Base-by-base conservation (phyloP, 345 rosid genomes). In the Triadica sebifera region DNA sequence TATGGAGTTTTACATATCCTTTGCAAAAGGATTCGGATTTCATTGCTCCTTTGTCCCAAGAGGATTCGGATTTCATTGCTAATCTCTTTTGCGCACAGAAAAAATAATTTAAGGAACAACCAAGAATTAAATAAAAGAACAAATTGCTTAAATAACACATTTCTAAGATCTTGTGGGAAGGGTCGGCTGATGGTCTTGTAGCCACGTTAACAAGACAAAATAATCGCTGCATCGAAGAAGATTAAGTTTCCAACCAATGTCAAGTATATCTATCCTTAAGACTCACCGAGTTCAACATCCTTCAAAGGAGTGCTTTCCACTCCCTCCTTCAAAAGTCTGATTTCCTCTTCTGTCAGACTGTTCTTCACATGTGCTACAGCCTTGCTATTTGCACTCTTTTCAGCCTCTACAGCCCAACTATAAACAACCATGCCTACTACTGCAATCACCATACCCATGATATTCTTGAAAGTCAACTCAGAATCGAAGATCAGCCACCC, bases 401-500 rank as follows among this genome's bases (percentile, higher is more conserved):
- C 97, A 12, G 80, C 65, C 83, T 94, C 98, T 24, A 92, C 86
- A 1, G 98, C 98, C 97, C 98, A 94, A 67, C 98, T 92, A 65
- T 94, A 94, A 22, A 92, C 88, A 37, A 94, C 78, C 98, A 94
- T 94, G 59, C 97, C 98, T 7, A 86, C 77, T 8, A 94, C 77
- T 9, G 97, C 97, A 37, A 92, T 68, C 25, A 81, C 55, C 95
- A 94, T 94, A 55, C 98, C 98, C 58, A 85, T 82, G 49, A 94
- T 89, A 85, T 89, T 94, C 83, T 94, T 92, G 78, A 94, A 78
- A 24, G 91, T 92, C 81, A 94, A 74, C 79, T 78, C 89, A 0
- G 98, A 94, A 77, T 94, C 97, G 47, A 94, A 94, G 16, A 94
- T 86, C 62, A 92, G 84, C 98, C 98, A 94, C 39, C 98, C 98